Conservation (phyloP, 768 basidiomycete genomes). For the Leccinum ochraceum region DNA sequence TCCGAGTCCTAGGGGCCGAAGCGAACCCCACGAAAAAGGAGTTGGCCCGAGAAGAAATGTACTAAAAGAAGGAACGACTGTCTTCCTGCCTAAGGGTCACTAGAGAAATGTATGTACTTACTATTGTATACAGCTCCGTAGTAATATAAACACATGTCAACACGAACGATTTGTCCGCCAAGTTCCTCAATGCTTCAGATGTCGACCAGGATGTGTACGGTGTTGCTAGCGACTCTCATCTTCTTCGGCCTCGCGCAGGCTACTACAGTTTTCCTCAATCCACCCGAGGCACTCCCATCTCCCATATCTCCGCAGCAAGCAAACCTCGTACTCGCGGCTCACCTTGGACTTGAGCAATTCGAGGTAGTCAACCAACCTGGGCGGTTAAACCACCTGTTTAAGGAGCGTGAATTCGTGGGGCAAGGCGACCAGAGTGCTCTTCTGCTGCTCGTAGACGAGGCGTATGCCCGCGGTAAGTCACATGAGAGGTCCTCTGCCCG, state of each 20-base stretch:
- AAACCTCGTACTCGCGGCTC: slow-evolving; percentile 60
- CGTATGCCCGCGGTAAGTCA: slow-evolving; percentile 53
- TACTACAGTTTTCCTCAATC: slow-evolving; percentile 61
- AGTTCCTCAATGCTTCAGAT: background rate
- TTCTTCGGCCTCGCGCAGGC: slow-evolving; percentile 45
- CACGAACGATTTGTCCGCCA: background rate
- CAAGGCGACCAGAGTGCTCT: slow-evolving; percentile 51
- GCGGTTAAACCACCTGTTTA: slow-evolving; percentile 21
- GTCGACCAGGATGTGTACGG: slow-evolving; percentile 17
- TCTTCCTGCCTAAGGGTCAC: too few species aligned
- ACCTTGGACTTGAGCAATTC: slow-evolving; percentile 70
- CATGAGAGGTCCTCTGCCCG: background rate
- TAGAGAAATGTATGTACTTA: too few species aligned
- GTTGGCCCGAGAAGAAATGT: too few species aligned
- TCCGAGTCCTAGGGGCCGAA: slow-evolving; percentile 34
- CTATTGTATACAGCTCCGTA: background rate
- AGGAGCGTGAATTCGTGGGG: slow-evolving; percentile 56
- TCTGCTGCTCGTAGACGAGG: slow-evolving; percentile 57
- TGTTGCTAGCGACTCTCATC: slow-evolving; percentile 27
- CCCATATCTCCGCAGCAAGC: slow-evolving; percentile 53
- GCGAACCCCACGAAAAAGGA: slow-evolving; percentile 8
- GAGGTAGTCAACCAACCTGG: slow-evolving; percentile 46
- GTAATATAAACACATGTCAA: slow-evolving; percentile 32
- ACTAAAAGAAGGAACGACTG: too few species aligned
- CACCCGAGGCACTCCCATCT: slow-evolving; percentile 40